phyloP scores from a whole-genome alignment of 495 filamentous ascomycete genomes.

The Aspergillus nidulans region DNA sequence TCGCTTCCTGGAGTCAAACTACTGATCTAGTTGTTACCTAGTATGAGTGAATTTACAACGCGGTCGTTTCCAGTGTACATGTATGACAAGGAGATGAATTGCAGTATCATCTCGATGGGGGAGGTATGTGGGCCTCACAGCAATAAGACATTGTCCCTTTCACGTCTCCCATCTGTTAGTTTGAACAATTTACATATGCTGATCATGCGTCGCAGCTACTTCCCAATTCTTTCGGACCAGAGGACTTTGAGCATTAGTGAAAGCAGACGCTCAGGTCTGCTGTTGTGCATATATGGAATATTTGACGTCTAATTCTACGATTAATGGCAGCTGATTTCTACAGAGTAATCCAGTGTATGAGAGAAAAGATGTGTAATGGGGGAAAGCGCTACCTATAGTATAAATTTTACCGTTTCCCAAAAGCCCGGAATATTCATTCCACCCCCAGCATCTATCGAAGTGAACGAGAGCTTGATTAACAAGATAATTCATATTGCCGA shows the following conservation, averaged over 20 bases:
- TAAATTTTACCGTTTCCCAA: too few relatives aligned
- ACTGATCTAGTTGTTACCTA: slow-evolving; percentile 23
- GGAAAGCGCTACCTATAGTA: too few relatives aligned
- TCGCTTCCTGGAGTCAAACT: background rate
- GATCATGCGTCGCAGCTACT: slow-evolving; percentile 47
- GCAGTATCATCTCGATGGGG: slow-evolving; percentile 65
- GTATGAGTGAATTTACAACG: slow-evolving; percentile 75
- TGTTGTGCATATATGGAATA: too few relatives aligned
- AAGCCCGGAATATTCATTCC: too few relatives aligned
- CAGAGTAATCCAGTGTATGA: too few relatives aligned
- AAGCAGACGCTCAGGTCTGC: background rate
- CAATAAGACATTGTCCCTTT: background rate
- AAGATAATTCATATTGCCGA: background rate
- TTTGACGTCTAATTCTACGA: too few relatives aligned
- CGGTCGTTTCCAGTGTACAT: slow-evolving; percentile 75
- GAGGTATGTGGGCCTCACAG: slow-evolving; percentile 45
- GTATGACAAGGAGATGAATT: slow-evolving; percentile 73
- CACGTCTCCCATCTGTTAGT: background rate
- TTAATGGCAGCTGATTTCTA: too few relatives aligned
- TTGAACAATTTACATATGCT: slow-evolving; percentile 10
- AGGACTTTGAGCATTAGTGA: slow-evolving; percentile 30
- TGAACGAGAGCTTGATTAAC: background rate
- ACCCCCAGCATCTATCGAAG: background rate
- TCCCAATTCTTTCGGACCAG: slow-evolving; percentile 69
- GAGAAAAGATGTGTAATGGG: too few relatives aligned